phyloP scores from a whole-genome alignment of 805 yeast species.

The Wickerhamomyces tratensis region DNA sequence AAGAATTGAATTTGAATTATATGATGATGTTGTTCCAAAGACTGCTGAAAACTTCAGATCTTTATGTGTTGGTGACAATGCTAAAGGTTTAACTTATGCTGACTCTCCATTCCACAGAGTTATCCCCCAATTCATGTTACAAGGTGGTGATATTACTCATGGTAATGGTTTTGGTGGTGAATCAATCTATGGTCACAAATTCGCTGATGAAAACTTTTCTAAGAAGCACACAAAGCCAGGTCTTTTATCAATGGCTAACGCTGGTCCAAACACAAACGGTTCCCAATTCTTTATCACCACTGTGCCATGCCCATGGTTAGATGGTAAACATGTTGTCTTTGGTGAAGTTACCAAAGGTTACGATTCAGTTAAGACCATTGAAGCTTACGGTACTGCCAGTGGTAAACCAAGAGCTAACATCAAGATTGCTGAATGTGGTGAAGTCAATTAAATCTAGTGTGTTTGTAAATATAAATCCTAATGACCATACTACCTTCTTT shows the following conservation, averaged over 20 bases:
- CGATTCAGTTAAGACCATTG: slow-evolving; percentile 49
- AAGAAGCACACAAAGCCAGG: slow-evolving; percentile 75
- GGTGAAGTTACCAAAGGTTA: slow-evolving; percentile 67
- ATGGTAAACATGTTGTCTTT: slow-evolving; percentile 70
- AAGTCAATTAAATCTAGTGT: slow-evolving; percentile 18
- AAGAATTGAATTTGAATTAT: slow-evolving; percentile 23
- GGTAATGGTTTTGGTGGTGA: slow-evolving; percentile 93
- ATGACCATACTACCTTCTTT: too few species aligned
- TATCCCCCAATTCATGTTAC: slow-evolving; percentile 92
- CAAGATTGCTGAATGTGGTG: slow-evolving; percentile 55
- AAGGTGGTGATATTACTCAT: slow-evolving; percentile 85
- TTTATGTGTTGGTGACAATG: slow-evolving; percentile 84
- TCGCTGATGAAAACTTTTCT: slow-evolving; percentile 49
- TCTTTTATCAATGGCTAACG: slow-evolving; percentile 83
- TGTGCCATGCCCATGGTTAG: slow-evolving; percentile 69
- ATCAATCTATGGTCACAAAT: slow-evolving; percentile 68
- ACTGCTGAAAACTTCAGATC: slow-evolving; percentile 79
- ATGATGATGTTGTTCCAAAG: slow-evolving; percentile 48
- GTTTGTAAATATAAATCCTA: too few species aligned
- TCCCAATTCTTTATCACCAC: slow-evolving; percentile 87
- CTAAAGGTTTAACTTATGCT: slow-evolving; percentile 63
- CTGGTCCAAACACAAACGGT: slow-evolving; percentile 90
- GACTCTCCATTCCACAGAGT: slow-evolving; percentile 87
- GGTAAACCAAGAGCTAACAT: slow-evolving; percentile 62
- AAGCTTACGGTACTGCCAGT: slow-evolving; percentile 52